Base-by-base conservation (phyloP, 306 rosid species). In the Prunus mira region DNA sequence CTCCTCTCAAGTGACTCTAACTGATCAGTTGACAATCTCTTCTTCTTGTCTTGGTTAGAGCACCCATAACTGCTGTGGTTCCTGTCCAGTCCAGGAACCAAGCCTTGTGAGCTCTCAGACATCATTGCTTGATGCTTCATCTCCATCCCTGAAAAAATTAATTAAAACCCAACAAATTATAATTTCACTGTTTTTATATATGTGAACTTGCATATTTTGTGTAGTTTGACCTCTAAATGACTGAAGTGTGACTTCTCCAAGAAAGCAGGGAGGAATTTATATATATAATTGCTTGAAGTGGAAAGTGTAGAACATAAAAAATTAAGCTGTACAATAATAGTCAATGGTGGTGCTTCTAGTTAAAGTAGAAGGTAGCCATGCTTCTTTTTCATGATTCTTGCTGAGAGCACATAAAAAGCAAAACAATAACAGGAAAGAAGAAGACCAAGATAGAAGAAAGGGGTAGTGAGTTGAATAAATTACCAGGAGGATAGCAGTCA, bases 1-100 rank as follows among this genome's bases (percentile, higher is more conserved):
- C 93, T 90, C 67, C 86, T 92, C 86, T 95, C 97, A 57, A 95
- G 76, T 11, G 87, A 80, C 25, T 92, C 97, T 12, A 95, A 77
- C 76, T 95, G 99, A 0, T 92, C 97, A 15, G 56, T 74, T 1
- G 87, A 88, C 71, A 92, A 43, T 18, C 97, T 52, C 88, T 88
- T 92, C 90, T 95, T 95, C 92, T 89, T 90, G 73, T 89, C 87
- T 45, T 79, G 87, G 15, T 22, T 65, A 57, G 58, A 27, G 50
- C 69, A 54, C 6, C 81, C 63, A 61, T 49, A 76, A 62, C 57
- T 84, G 61, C 62, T 73, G 56, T 75, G 83, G 77, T 20, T 65
- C 71, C 72, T 86, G 9, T 87, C 95, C 88, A 87, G 82, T 51
- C 64, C 57, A 0, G 80, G 43, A 41, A 74, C 68, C 46, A 81